These are phyloP conservation scores for Vicia sativa DNA, from an alignment of 306 rosid genomes.

Conservation along the genomic window DNA sequence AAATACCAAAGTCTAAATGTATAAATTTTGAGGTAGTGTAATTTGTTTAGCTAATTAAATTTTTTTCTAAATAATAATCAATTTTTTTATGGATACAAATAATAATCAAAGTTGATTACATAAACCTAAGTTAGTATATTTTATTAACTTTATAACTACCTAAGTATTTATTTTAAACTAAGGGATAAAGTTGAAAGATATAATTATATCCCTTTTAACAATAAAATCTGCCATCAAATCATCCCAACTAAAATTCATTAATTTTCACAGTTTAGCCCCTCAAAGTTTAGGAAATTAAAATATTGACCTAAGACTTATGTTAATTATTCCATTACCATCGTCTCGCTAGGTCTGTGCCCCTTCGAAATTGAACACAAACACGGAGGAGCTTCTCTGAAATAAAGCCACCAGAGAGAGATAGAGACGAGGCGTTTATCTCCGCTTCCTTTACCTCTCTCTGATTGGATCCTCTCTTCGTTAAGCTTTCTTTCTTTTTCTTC, in stretches of 20 bases:
- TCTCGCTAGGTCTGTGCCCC: slow-evolving; percentile 40
- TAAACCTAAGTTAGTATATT: no score
- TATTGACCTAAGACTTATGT: slow-evolving; percentile 19
- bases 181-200: neutral
- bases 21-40: no score
- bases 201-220: neutral
- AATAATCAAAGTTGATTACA: no score
- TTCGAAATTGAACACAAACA: slow-evolving; percentile 35
- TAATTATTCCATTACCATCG: slow-evolving; percentile 29
- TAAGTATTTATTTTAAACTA: neutral
- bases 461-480: slow-evolving; percentile 38
- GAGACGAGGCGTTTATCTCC: slow-evolving; percentile 33
- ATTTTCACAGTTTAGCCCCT: slow-evolving; percentile 3
- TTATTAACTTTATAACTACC: no score
- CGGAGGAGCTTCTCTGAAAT: slow-evolving; percentile 34
- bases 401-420: slow-evolving; percentile 23
- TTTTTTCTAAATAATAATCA: no score
- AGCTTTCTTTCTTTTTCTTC: slow-evolving; percentile 1
- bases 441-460: slow-evolving; percentile 42
- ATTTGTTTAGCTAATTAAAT: no score
- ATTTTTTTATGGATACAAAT: no score
- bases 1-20: no score
- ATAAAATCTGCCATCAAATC: neutral
- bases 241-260: neutral
- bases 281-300: neutral